Percentiles rank a stretch among this genome's conserved stretches.
Conservation (phyloP, 2,329 filamentous ascomycete species). For the Exophiala phaeomuriformis region DNA sequence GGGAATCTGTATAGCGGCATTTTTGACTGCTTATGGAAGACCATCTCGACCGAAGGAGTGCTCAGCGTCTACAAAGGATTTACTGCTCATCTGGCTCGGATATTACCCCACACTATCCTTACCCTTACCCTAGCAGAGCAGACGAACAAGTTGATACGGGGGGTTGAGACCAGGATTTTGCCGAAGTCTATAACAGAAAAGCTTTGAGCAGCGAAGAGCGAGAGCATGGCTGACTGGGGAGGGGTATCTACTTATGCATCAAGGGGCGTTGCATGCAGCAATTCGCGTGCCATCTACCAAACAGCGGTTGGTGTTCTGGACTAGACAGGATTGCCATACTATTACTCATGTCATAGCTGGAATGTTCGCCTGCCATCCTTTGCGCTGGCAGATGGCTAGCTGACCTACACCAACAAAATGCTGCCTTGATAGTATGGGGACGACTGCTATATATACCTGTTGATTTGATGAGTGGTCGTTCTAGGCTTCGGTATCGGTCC, state of each 20-base stretch:
- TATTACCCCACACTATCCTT: constrained; percentile 89
- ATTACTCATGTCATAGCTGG: no score
- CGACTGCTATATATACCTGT: no score
- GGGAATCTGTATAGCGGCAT: constrained; percentile 93
- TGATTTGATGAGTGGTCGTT: no score
- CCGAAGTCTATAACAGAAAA: constrained; percentile 41
- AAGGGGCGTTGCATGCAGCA: neutral
- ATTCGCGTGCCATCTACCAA: neutral
- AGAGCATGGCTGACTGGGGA: neutral
- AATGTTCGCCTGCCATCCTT: no score
- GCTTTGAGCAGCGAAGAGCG: constrained; percentile 31
- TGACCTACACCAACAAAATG: no score
- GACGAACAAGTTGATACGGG: constrained; percentile 85
- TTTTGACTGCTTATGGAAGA: constrained; percentile 86
- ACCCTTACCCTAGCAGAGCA: constrained; percentile 92
- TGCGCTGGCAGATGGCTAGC: no score
- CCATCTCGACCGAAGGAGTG: constrained; percentile 80
- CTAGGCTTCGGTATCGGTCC: no score
- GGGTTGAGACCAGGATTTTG: constrained; percentile 59
- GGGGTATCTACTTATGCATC: neutral
- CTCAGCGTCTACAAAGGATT: constrained; percentile 97
- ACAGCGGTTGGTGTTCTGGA: neutral
- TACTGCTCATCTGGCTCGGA: constrained; percentile 86
- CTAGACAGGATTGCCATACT: neutral
- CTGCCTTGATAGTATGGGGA: no score